phyloP scores from a whole-genome alignment of 371 early-diverging fungal genomes.

The Gilbertella persicaria region DNA sequence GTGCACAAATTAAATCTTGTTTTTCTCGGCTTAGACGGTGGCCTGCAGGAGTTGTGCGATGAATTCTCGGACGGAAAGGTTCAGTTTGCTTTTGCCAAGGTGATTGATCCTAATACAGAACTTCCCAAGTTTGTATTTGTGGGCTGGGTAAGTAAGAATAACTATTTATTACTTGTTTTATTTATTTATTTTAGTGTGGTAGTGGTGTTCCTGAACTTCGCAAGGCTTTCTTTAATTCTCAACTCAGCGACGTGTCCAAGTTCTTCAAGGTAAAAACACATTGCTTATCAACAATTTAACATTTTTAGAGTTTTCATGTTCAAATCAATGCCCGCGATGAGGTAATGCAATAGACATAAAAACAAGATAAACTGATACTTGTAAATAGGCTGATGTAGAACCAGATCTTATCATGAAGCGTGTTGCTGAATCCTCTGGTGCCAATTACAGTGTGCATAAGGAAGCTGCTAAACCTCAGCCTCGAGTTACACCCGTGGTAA shows the following conservation, averaged over 20 bases:
- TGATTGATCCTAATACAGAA: constrained; percentile 85
- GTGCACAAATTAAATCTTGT: no score
- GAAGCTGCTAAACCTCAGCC: constrained; percentile 47
- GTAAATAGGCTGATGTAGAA: constrained; percentile 72
- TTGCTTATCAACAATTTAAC: neutral
- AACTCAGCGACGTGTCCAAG: constrained; percentile 76
- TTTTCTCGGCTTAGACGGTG: constrained; percentile 54
- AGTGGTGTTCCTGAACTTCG: constrained; percentile 90
- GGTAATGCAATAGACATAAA: constrained; percentile 18
- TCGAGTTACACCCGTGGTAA: constrained; percentile 54
- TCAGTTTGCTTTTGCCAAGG: constrained; percentile 86
- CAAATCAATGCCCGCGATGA: constrained; percentile 89
- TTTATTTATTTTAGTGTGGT: constrained; percentile 69
- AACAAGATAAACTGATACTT: neutral
- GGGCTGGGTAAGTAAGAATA: constrained; percentile 85
- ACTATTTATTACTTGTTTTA: neutral
- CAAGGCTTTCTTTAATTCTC: constrained; percentile 87
- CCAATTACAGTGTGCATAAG: constrained; percentile 87
- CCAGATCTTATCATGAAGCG: constrained; percentile 84
- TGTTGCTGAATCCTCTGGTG: constrained; percentile 81
- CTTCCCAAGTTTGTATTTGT: constrained; percentile 90
- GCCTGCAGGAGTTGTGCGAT: constrained; percentile 85
- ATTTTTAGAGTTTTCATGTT: constrained; percentile 85
- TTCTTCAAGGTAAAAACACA: constrained; percentile 68
- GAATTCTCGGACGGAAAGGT: constrained; percentile 90